Base-by-base conservation (phyloP, 2,329 filamentous ascomycete species). In the Alternaria ethzedia region DNA sequence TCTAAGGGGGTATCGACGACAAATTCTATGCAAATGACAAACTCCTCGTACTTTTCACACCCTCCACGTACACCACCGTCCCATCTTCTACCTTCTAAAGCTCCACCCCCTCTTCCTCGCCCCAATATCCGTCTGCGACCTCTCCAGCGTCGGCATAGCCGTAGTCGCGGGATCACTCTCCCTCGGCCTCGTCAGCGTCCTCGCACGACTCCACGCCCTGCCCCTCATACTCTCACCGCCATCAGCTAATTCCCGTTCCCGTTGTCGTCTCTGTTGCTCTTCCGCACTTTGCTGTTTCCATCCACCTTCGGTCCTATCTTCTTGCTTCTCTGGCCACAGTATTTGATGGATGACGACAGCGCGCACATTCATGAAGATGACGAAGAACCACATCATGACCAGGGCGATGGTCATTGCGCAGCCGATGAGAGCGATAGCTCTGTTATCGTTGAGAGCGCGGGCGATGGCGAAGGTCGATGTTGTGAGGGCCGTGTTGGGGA, bases 281-380 rank as follows among this genome's bases (percentile, higher is more conserved):
- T 77, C 75, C 11, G 71, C 71, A 56, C 65, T 73, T 21, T 75
- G 74, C 56, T 75, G 69, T 54, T 71, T 78, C 79, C 88, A 90
- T 0, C 87, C 87, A 46, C 88, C 88, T 69, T 89, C 88, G 26
- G 87, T 85, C 55, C 86, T 82, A 77, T 90, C 88, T 71, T 89
- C 87, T 30, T 90, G 89, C 75, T 90, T 91, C 76, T 89, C 86
- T 6, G 92, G 91, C 91, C 91, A 94, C 2, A 95, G 79, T n/a
- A 96, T 86, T 73, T 93, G 86, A 67, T 84, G 88, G 25, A 84
- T 81, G 59, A 86, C 78, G 11, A 95, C 84, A n/a, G 90, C 90
- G 25, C 87, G 82, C 36, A 93, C 73, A 90, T 95, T 94, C 80
- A 88, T 88, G 4, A 75, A 81, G 59, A 92, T 89, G 7, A 96